These are phyloP conservation scores for Clitopilus passeckerianus DNA, from an alignment of 768 basidiomycete genomes.

Conservation along the genomic window DNA sequence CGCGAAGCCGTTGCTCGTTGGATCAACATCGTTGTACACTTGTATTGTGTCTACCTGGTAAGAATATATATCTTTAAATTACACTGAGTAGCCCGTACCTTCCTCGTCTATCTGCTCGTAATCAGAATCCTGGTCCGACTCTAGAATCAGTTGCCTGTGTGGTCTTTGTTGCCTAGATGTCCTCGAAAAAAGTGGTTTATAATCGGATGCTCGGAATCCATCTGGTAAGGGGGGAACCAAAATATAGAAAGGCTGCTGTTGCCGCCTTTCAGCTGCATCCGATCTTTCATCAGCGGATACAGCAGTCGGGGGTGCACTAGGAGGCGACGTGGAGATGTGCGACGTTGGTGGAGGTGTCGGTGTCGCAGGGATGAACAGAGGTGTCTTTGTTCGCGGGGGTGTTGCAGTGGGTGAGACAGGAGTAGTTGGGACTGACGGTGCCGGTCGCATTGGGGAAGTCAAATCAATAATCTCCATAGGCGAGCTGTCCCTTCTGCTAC, in stretches of 20 bases:
- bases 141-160: neutral
- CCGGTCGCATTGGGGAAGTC: neutral
- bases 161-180: conserved; percentile 2
- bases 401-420: neutral
- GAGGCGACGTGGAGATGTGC: neutral
- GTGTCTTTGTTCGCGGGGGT: conserved; percentile 19
- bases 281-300: neutral
- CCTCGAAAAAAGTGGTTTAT: conserved; percentile 5
- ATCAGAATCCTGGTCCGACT: neutral
- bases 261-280: neutral
- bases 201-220: conserved; percentile 13
- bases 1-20: conserved; percentile 11
- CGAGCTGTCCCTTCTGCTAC: neutral
- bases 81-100: conserved; percentile 13
- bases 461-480: neutral
- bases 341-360: conserved; percentile 22
- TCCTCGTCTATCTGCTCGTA: conserved; percentile 9
- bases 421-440: neutral
- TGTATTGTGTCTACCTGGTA: conserved; percentile 8
- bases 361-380: conserved; percentile 47
- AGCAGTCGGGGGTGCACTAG: neutral
- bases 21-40: conserved; percentile 13
- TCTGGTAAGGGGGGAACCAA: conserved; percentile 26
- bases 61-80: conserved; percentile 6
- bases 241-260: conserved; percentile 15